phyloP scores from a whole-genome alignment of 495 filamentous ascomycete species.

The Gamarada debralockiae region DNA sequence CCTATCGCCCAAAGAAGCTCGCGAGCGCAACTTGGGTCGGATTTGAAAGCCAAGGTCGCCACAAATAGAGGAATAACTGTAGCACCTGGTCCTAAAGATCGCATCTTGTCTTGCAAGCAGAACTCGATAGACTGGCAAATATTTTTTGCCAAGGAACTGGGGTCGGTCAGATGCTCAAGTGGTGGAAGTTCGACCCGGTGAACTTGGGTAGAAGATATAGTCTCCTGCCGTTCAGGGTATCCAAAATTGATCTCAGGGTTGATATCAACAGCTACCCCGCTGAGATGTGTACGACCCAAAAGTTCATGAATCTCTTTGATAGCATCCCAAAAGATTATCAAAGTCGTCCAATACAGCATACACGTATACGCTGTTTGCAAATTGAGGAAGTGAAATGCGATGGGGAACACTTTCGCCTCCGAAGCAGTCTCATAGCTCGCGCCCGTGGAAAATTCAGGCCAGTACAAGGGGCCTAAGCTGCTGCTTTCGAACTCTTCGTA shows the following conservation, averaged over 20 bases:
- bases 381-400: constrained; percentile 29
- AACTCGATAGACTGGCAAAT: constrained; percentile 34
- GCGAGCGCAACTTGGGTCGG: constrained; percentile 2
- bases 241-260: constrained; percentile 11
- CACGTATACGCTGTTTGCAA: constrained; percentile 26
- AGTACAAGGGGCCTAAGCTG: constrained; percentile 25
- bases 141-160: constrained; percentile 23
- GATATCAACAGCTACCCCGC: too few species aligned
- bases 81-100: background rate
- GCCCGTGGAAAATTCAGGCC: constrained; percentile 24
- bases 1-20: constrained; percentile 15
- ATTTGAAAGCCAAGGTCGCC: constrained; percentile 8
- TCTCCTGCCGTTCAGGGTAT: too few species aligned
- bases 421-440: constrained; percentile 4
- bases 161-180: constrained; percentile 24
- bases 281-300: background rate
- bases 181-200: constrained; percentile 16
- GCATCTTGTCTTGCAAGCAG: constrained; percentile 18
- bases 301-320: constrained; percentile 7
- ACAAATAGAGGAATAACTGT: constrained; percentile 13
- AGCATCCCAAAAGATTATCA: constrained; percentile 23
- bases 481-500: constrained; percentile 22
- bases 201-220: too few species aligned
- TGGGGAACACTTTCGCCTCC: constrained; percentile 25
- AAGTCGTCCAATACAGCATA: constrained; percentile 32